phyloP scores from a whole-genome alignment of 2,329 filamentous ascomycete genomes.

The Cladosporium sp. region DNA sequence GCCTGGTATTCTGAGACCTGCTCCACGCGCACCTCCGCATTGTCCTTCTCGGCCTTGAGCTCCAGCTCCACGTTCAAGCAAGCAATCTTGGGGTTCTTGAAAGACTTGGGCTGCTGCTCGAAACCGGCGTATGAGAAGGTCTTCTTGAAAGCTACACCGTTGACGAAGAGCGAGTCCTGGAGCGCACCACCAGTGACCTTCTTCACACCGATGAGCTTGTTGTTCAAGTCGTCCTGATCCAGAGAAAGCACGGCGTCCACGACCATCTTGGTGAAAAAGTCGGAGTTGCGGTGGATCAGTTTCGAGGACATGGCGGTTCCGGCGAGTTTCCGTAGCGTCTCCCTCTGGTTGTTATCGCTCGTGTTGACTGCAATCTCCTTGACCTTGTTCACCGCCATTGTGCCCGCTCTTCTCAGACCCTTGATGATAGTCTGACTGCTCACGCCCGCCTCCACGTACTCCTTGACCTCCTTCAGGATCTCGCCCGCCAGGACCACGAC shows the following conservation, averaged over 20 bases:
- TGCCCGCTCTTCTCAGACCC: constrained; percentile 79
- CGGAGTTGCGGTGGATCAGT: constrained; percentile 93
- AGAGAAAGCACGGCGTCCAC: constrained; percentile 93
- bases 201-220: constrained; percentile 97
- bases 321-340: constrained; percentile 85
- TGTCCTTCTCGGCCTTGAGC: constrained; percentile 98
- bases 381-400: constrained; percentile 96
- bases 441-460: constrained; percentile 93
- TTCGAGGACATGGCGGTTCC: constrained; percentile 99
- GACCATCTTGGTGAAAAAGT: constrained; percentile 99
- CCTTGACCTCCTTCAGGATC: constrained; percentile 94
- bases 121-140: constrained; percentile 99
- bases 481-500: constrained; percentile 97
- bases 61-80: constrained; percentile 98
- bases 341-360: constrained; percentile 74
- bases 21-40: constrained; percentile 95
- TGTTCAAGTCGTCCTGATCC: constrained; percentile 95
- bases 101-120: constrained; percentile 96
- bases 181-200: constrained; percentile 96
- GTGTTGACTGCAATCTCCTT: constrained; percentile 94
- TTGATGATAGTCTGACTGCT: constrained; percentile 98
- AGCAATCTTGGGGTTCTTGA: constrained; percentile 91
- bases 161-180: constrained; percentile 93
- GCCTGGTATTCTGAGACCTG: constrained; percentile 99
- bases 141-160: constrained; percentile 99